These are phyloP conservation scores for Ceratonia siliqua DNA, from an alignment of 306 rosid species.

Conservation along the genomic window DNA sequence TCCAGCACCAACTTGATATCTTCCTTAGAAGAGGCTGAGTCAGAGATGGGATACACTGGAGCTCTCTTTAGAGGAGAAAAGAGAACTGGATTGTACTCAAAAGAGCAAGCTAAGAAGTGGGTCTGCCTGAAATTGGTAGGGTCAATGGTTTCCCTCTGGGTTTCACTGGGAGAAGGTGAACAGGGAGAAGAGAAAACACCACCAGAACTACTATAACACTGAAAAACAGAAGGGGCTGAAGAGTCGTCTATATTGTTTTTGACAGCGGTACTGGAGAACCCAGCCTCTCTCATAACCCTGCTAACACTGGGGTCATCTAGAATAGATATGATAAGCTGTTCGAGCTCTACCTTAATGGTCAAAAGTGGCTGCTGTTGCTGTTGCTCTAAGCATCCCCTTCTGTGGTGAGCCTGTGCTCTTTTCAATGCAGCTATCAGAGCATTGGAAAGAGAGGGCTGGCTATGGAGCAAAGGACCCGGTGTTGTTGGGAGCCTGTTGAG, in stretches of 20 bases:
- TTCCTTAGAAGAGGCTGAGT: constrained; percentile 50
- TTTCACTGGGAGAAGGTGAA: constrained; percentile 61
- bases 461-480: constrained; percentile 62
- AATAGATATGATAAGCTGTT: constrained; percentile 77
- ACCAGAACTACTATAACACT: constrained; percentile 59
- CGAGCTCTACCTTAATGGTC: constrained; percentile 71
- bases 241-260: constrained; percentile 73
- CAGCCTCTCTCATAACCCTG: constrained; percentile 92
- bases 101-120: constrained; percentile 50
- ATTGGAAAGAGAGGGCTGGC: constrained; percentile 78
- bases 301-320: constrained; percentile 93
- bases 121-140: constrained; percentile 49
- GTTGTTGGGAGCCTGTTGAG: constrained; percentile 85
- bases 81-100: constrained; percentile 52
- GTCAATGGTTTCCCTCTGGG: constrained; percentile 32
- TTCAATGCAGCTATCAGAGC: constrained; percentile 87
- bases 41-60: constrained; percentile 26
- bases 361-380: constrained; percentile 79
- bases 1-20: constrained; percentile 68
- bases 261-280: constrained; percentile 77
- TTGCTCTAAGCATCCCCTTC: constrained; percentile 81
- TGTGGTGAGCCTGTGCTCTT: constrained; percentile 89
- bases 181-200: constrained; percentile 81
- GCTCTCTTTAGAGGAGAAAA: constrained; percentile 60
- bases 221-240: constrained; percentile 59